These are phyloP conservation scores for Pythium rishiriense DNA, from an alignment of 352 stramenopile genomes.

Conservation along the genomic window DNA sequence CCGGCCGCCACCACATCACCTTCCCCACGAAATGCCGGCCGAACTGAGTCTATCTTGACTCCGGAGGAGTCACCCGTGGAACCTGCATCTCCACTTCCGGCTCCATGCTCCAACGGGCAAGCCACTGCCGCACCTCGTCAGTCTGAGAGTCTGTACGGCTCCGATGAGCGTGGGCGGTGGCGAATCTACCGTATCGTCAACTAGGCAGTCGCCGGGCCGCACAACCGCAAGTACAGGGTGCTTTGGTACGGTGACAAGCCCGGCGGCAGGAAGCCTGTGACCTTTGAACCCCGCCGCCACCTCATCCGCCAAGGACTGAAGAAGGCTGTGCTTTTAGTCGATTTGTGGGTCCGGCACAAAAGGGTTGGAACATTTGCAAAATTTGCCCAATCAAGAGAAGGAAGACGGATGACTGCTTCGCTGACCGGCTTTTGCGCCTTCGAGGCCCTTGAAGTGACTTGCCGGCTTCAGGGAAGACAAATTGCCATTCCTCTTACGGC, in stretches of 20 bases:
- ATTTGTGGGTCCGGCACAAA: background rate
- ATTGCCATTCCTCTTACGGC: background rate
- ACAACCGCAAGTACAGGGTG: background rate
- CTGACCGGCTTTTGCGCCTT: background rate
- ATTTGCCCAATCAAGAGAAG: background rate
- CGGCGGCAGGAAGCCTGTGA: background rate
- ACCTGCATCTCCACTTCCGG: background rate
- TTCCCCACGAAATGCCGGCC: too few relatives aligned
- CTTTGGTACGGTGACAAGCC: background rate
- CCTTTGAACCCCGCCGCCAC: background rate
- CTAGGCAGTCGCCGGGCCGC: background rate
- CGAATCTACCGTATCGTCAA: background rate
- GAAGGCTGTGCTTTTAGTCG: background rate
- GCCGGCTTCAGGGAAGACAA: background rate
- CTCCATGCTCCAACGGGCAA: too few relatives aligned
- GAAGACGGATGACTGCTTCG: background rate
- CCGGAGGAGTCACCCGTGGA: background rate
- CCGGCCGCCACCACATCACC: too few relatives aligned
- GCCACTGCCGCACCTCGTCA: too few relatives aligned
- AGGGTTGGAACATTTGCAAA: background rate
- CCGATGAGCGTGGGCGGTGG: background rate
- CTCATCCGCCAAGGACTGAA: background rate
- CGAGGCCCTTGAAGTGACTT: background rate
- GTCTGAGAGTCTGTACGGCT: background rate
- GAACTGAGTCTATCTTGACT: too few relatives aligned